Conservation (phyloP, 2,329 filamentous ascomycete genomes). For the Fusarium sp. region DNA sequence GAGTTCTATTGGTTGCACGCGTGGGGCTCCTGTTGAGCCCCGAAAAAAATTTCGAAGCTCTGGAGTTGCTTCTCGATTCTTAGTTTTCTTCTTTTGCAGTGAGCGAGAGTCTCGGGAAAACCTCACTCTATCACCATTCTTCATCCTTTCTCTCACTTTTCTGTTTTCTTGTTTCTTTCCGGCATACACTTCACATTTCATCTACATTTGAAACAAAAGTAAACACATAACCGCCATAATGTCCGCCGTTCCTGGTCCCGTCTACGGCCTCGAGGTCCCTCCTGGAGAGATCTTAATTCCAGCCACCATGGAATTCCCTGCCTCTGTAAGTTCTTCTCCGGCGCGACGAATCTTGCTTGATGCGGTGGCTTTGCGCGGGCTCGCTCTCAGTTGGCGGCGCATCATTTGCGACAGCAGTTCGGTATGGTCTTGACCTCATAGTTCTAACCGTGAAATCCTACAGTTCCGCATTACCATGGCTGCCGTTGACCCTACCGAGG, state of each 20-base stretch:
- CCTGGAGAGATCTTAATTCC: slow-evolving; percentile 84
- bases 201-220: not conserved
- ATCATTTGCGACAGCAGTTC: slow-evolving; percentile 18
- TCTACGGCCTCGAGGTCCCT: slow-evolving; percentile 93
- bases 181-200: not conserved
- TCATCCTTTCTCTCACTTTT: slow-evolving; percentile 14
- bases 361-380: not conserved
- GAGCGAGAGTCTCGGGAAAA: slow-evolving; percentile 28
- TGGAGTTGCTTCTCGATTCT: slow-evolving; percentile 33
- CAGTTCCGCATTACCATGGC: slow-evolving; percentile 99
- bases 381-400: not conserved
- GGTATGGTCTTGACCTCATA: not conserved
- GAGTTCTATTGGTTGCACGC: slow-evolving; percentile 37
- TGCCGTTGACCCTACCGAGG: slow-evolving; percentile 88
- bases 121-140: slow-evolving; percentile 27
- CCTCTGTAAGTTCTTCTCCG: slow-evolving; percentile 71
- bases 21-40: slow-evolving; percentile 33
- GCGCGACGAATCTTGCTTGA: not conserved
- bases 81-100: slow-evolving; percentile 35
- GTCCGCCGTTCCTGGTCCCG: slow-evolving; percentile 72
- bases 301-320: slow-evolving; percentile 79
- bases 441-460: slow-evolving; percentile 29
- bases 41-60: slow-evolving; percentile 49
- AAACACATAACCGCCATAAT: slow-evolving; percentile 50
- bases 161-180: slow-evolving; percentile 7